Conservation (phyloP, 2,329 filamentous ascomycete genomes). For the Plenodomus lindquistii region DNA sequence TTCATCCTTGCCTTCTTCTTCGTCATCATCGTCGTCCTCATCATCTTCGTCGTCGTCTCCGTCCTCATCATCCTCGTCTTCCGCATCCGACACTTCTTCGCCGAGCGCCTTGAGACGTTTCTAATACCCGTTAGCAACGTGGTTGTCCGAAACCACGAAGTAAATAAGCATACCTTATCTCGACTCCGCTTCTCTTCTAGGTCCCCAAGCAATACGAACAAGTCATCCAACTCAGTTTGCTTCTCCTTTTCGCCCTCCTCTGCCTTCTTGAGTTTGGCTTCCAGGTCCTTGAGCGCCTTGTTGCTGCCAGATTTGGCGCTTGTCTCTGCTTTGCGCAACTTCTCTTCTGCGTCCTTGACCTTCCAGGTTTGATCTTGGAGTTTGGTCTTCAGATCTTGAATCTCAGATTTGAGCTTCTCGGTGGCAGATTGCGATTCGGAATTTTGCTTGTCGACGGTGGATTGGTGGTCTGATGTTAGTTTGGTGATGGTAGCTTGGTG, state of each 20-base stretch:
- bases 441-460: background rate
- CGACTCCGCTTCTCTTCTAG: slow-evolving; percentile 50
- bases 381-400: slow-evolving; percentile 43
- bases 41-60: slow-evolving; percentile 32
- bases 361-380: slow-evolving; percentile 49
- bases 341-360: slow-evolving; percentile 54
- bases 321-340: slow-evolving; percentile 39
- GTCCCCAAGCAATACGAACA: slow-evolving; percentile 54
- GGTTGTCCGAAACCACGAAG: background rate
- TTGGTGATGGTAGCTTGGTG: slow-evolving; percentile 51
- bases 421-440: background rate
- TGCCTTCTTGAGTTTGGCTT: slow-evolving; percentile 49
- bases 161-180: slow-evolving; percentile 39
- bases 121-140: slow-evolving; percentile 32
- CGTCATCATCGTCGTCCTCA: slow-evolving; percentile 25
- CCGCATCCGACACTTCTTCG: slow-evolving; percentile 48
- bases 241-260: slow-evolving; percentile 46
- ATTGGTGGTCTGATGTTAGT: slow-evolving; percentile 12
- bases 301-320: slow-evolving; percentile 4
- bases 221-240: slow-evolving; percentile 52
- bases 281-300: slow-evolving; percentile 46
- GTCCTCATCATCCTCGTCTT: slow-evolving; percentile 45
- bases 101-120: slow-evolving; percentile 53
- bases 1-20: slow-evolving; percentile 8
- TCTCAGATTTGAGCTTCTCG: slow-evolving; percentile 14